Evolutionary conservation across 768 basidiomycete species (phyloP).

Genomic region (Suillus paluster): DNA sequence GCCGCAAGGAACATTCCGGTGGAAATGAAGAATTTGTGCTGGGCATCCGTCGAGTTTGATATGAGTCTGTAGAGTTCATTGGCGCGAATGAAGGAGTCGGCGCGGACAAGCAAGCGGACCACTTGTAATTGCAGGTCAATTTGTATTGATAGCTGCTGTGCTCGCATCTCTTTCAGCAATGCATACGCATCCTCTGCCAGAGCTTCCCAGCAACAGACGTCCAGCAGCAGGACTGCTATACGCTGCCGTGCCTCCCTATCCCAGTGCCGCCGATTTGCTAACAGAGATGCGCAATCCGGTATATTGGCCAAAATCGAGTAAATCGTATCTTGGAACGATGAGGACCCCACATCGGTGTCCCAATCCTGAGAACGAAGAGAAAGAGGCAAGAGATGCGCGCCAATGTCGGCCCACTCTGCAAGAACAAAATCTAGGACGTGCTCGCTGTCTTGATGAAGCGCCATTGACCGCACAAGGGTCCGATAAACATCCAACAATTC

Average conservation of each 20-base stretch:
- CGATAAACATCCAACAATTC: conserved; percentile 39
- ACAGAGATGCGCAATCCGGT: conserved; percentile 33
- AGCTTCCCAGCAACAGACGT: conserved; percentile 38
- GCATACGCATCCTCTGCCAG: conserved; percentile 42
- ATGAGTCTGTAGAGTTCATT: conserved; percentile 46
- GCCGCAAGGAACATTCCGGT: conserved; percentile 59
- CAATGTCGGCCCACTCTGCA: conserved; percentile 41
- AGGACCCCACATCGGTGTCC: not conserved
- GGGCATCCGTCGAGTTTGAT: conserved; percentile 21
- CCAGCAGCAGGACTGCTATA: conserved; percentile 47
- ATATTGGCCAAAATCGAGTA: conserved; percentile 35
- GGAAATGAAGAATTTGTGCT: conserved; percentile 33
- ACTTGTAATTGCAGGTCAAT: conserved; percentile 37
- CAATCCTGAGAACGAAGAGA: not conserved
- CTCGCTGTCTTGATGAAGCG: conserved; percentile 34
- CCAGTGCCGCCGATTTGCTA: conserved; percentile 30
- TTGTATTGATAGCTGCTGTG: conserved; percentile 37
- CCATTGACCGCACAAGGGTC: conserved; percentile 41
- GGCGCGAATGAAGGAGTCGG: conserved; percentile 45
- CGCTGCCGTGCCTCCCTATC: conserved; percentile 29
- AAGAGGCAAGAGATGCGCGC: conserved; percentile 5
- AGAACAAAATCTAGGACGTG: conserved; percentile 45
- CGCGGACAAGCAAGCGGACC: conserved; percentile 48
- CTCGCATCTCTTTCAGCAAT: conserved; percentile 46
- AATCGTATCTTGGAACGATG: conserved; percentile 34